Conservation (phyloP, 2,329 filamentous ascomycete species). For the Coniochaeta sp. region DNA sequence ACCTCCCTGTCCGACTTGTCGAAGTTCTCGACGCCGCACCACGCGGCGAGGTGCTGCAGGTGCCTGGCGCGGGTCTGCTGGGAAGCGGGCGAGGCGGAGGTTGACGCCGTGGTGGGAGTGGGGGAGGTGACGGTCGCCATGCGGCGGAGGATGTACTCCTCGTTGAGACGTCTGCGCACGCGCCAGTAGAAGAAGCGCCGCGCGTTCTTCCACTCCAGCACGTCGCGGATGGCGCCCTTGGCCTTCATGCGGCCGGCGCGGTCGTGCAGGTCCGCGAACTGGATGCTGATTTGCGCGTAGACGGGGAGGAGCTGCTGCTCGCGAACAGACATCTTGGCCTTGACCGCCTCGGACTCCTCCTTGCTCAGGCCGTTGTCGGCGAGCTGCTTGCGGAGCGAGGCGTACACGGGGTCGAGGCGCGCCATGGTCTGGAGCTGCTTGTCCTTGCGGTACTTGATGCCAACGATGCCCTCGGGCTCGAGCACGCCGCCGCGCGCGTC, state of each 20-base stretch:
- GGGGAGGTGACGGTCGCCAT: conserved; percentile 46
- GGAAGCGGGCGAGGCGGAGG: too few relatives aligned
- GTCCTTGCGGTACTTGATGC: conserved; percentile 97
- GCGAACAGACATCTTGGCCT: conserved; percentile 74
- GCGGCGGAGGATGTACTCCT: conserved; percentile 94
- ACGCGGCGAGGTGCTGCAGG: conserved; percentile 71
- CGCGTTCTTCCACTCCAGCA: conserved; percentile 79
- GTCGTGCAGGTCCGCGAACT: conserved; percentile 96
- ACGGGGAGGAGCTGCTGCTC: conserved; percentile 88
- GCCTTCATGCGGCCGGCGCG: conserved; percentile 96
- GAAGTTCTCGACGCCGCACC: conserved; percentile 74
- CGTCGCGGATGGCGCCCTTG: conserved; percentile 84
- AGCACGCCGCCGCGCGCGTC: conserved; percentile 94
- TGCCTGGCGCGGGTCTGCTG: conserved; percentile 52
- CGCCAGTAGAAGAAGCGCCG: conserved; percentile 99
- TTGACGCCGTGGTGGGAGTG: too few relatives aligned
- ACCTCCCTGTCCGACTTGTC: conserved; percentile 74
- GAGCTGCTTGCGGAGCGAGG: conserved; percentile 73
- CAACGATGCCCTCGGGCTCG: conserved; percentile 95
- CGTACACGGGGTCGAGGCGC: conserved; percentile 80
- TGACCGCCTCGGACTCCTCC: conserved; percentile 72
- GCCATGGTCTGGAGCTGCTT: conserved; percentile 98
- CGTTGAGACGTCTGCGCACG: conserved; percentile 89
- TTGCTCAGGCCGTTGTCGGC: conserved; percentile 55
- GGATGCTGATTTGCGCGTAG: conserved; percentile 90